phyloP scores from a whole-genome alignment of 768 basidiomycete species.

The Dentipellis fragilis region DNA sequence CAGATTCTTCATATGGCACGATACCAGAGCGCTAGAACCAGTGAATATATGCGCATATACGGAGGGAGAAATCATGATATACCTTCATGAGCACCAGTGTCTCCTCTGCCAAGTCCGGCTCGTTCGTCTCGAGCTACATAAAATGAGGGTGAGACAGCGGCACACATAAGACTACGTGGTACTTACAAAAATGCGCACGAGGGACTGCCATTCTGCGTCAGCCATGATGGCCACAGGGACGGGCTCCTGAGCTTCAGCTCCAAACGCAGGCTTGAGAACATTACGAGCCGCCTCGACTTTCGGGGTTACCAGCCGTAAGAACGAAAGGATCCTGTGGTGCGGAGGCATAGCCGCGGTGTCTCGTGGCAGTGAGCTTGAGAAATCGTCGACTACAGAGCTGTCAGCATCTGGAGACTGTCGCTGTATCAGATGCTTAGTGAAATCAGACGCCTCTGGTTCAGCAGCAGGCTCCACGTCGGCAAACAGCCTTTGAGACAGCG shows the following conservation, averaged over 20 bases:
- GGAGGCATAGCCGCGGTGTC: not conserved
- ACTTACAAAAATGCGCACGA: slow-evolving; percentile 43
- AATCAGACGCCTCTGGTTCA: not conserved
- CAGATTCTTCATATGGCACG: slow-evolving; percentile 22
- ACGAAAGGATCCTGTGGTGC: slow-evolving; percentile 1
- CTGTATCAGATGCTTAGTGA: not conserved
- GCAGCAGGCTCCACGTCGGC: not conserved
- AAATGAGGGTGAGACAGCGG: too few relatives aligned
- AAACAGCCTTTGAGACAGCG: too few relatives aligned
- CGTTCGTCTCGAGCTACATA: slow-evolving; percentile 35
- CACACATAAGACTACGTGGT: too few relatives aligned
- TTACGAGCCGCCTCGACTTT: slow-evolving; percentile 7
- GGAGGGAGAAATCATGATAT: slow-evolving; percentile 2
- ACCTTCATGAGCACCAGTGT: slow-evolving; percentile 47
- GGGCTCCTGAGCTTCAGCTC: not conserved
- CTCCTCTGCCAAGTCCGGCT: slow-evolving; percentile 37
- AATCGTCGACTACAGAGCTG: not conserved
- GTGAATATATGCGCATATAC: not conserved
- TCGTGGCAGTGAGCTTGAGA: not conserved
- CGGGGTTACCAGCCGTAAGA: slow-evolving; percentile 7
- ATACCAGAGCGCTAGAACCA: slow-evolving; percentile 1
- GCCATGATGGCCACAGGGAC: slow-evolving; percentile 41
- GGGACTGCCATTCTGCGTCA: slow-evolving; percentile 39
- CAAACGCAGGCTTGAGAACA: not conserved
- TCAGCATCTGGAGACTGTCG: not conserved